phyloP scores from a whole-genome alignment of 768 basidiomycete genomes.

The Trametes cinnabarina region DNA sequence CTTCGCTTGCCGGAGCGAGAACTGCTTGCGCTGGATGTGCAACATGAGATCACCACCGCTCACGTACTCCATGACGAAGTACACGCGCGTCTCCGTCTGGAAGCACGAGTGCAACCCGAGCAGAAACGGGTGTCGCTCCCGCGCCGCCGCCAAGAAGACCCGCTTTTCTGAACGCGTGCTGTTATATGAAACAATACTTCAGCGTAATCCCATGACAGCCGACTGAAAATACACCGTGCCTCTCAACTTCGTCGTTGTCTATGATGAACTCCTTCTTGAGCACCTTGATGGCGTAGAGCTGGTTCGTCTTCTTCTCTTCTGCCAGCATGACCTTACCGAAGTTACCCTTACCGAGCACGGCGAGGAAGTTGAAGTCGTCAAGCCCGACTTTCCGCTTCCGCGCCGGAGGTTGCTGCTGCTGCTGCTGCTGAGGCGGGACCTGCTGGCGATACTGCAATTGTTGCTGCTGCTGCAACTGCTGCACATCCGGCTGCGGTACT shows the following conservation, averaged over 20 bases:
- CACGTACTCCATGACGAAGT: conserved; percentile 99
- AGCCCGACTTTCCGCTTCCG: conserved; percentile 87
- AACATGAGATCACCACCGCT: conserved; percentile 99
- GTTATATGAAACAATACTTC: background rate
- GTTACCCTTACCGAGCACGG: conserved; percentile 98
- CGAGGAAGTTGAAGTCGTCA: conserved; percentile 98
- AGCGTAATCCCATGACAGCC: background rate
- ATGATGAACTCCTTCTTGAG: conserved; percentile 99
- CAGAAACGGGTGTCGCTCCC: conserved; percentile 95
- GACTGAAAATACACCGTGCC: conserved; percentile 46
- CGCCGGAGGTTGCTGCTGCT: conserved; percentile 35
- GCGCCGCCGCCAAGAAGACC: conserved; percentile 95
- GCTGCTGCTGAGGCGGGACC: conserved; percentile 27
- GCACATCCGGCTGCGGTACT: conserved; percentile 26
- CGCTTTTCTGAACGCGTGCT: conserved; percentile 99
- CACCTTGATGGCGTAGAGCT: conserved; percentile 98
- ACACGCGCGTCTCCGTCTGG: conserved; percentile 98
- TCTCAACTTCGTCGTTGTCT: conserved; percentile 99
- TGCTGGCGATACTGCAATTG: conserved; percentile 30
- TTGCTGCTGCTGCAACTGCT: conserved; percentile 37
- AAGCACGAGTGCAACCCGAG: conserved; percentile 98
- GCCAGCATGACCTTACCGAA: conserved; percentile 99
- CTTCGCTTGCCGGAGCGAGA: conserved; percentile 97
- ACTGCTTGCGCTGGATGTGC: conserved; percentile 98
- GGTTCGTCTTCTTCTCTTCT: conserved; percentile 91